Conservation (phyloP, 1,284 basidiomycete genomes). For the Sphaerobolus stellatus region DNA sequence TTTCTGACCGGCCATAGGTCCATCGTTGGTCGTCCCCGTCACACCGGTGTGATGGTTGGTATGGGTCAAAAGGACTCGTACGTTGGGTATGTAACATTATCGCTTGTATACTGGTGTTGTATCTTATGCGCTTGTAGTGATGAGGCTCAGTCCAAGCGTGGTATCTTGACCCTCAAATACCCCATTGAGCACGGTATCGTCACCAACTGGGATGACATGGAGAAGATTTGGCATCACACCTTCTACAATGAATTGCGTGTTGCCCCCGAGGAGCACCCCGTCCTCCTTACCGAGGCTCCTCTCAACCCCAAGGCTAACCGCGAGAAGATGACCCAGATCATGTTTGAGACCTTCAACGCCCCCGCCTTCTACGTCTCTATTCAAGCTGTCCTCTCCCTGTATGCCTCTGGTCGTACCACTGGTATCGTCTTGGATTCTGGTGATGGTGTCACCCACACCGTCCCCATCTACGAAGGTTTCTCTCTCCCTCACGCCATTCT, state of each 20-base stretch:
- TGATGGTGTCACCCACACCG: conserved; percentile 92
- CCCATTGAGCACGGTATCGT: conserved; percentile 85
- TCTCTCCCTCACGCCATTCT: conserved; percentile 92
- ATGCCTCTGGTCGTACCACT: conserved; percentile 89
- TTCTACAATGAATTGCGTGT: conserved; percentile 88
- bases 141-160: conserved; percentile 94
- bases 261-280: conserved; percentile 89
- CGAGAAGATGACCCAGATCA: conserved; percentile 97
- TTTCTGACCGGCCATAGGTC: conserved; percentile 46
- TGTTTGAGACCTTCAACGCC: conserved; percentile 96
- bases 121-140: conserved; percentile 52
- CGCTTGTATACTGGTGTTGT: conserved; percentile 8
- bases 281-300: conserved; percentile 89
- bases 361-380: conserved; percentile 94
- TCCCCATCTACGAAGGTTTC: conserved; percentile 96
- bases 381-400: conserved; percentile 90
- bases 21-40: conserved; percentile 89
- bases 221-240: conserved; percentile 93
- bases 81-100: conserved; percentile 59
- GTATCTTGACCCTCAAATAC: conserved; percentile 91
- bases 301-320: conserved; percentile 94
- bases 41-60: conserved; percentile 91
- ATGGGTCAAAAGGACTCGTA: conserved; percentile 89
- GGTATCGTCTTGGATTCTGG: conserved; percentile 95
- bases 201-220: conserved; percentile 97